These are phyloP conservation scores for Jaminaea rosea DNA, from an alignment of 1,284 basidiomycete genomes.

Conservation along the genomic window DNA sequence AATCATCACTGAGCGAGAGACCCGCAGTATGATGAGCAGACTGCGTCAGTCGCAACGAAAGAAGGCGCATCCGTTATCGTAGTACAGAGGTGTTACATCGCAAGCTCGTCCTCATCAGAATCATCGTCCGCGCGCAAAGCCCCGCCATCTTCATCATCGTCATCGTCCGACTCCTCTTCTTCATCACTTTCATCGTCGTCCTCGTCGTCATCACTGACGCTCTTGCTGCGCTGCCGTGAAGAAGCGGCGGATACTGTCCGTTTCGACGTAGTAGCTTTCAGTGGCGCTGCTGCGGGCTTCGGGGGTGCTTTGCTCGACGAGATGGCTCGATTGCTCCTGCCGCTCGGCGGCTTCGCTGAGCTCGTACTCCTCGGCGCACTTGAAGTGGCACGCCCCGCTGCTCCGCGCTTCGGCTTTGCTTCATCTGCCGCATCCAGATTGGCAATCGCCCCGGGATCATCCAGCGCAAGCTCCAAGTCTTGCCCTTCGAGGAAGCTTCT, in stretches of 20 bases:
- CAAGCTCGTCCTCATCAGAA: too few species aligned
- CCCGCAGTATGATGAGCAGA: too few species aligned
- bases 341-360: background rate
- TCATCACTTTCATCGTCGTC: constrained; percentile 1
- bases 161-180: background rate
- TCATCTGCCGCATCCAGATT: background rate
- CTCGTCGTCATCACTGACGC: background rate
- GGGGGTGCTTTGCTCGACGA: background rate
- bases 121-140: too few species aligned
- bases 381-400: background rate
- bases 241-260: background rate
- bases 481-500: background rate
- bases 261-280: background rate
- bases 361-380: background rate
- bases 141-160: constrained; percentile 5
- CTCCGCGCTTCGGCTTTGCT: too few species aligned
- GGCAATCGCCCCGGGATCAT: background rate
- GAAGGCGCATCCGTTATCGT: too few species aligned
- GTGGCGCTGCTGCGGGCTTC: background rate
- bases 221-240: background rate
- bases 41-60: too few species aligned
- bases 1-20: too few species aligned
- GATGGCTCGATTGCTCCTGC: background rate
- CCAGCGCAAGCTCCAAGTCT: background rate
- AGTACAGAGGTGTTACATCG: too few species aligned